Evolutionary conservation across 2,329 filamentous ascomycete genomes (phyloP), one percentile per base, ranked within the genome.

Genomic region (Coniochaeta sp.): DNA sequence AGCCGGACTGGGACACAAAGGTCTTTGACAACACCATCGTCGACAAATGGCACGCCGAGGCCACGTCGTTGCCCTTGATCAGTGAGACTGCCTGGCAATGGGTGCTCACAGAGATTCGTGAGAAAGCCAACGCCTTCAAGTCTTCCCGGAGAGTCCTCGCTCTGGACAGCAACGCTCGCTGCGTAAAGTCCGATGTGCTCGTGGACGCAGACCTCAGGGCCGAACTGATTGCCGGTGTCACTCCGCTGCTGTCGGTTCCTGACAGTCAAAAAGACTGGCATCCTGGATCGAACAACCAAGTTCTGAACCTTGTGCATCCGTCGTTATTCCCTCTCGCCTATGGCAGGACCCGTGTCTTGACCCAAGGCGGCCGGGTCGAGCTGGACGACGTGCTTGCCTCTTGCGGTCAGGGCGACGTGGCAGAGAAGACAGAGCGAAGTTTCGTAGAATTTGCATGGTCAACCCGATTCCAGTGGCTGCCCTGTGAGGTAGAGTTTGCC

Each of bases 301-400:
- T 85, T 8, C 74, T 80, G 1, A 78, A 85, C 66, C 69, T 85
- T 2, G 75, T 85, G 14, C 76, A 85, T 62, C 80, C 81, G 10
- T 84, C 79, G 1, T 71, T 84, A 44, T 84, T 77, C 60, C 81
- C 82, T 1, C 67, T 85, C 2, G 68, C 80, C 0, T 81, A 79
- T 62, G 77, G 76, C 4, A 68, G 68, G 34, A 74, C 69, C 10
- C 68, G 69, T 28, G 70, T 74, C 2, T 64, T 78, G 16, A 38
- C 22, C 3, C 8, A 58, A 16, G 58, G 58, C 16, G 59, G 47
- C 44, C 58, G 47, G 7, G 50, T 55, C 30, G 58, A 32, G 16
- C 44, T 59, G 17, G 4, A 16, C 17, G 36, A 59, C 32, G 32
- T 59, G 2, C 28, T 59, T 30, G 58, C 58, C 19, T 58, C 55